phyloP scores from a whole-genome alignment of 2,329 filamentous ascomycete genomes.

The Davidsoniella neocaledoniae region DNA sequence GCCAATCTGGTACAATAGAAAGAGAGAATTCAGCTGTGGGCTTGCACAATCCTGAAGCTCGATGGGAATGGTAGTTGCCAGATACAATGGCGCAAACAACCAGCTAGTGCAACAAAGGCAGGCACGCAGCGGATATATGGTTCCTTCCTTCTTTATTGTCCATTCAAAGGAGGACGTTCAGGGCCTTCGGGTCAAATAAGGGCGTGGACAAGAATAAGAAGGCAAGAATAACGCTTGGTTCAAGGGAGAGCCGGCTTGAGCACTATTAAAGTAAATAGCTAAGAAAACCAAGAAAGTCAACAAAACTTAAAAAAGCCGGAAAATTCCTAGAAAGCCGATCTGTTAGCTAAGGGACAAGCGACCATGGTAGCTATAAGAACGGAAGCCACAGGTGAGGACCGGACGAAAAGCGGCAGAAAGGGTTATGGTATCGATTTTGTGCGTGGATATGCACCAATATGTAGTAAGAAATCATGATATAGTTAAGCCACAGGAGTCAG shows the following conservation, averaged over 20 bases:
- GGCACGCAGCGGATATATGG: conserved; percentile 5
- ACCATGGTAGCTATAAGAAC: too few species aligned
- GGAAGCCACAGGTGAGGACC: too few species aligned
- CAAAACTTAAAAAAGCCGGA: background rate
- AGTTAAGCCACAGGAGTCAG: background rate
- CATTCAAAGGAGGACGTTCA: background rate
- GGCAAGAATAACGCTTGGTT: background rate
- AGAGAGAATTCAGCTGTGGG: background rate
- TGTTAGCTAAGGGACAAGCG: too few species aligned
- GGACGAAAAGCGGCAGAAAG: too few species aligned
- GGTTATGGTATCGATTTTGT: background rate
- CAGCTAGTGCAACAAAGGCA: background rate
- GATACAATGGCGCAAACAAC: background rate
- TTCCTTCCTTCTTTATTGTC: background rate
- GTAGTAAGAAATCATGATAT: background rate
- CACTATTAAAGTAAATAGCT: too few species aligned
- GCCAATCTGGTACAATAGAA: background rate
- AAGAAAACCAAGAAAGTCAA: background rate
- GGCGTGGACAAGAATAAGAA: background rate
- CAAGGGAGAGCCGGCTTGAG: too few species aligned
- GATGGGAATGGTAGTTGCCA: conserved; percentile 1
- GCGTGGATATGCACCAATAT: background rate
- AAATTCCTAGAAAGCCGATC: too few species aligned
- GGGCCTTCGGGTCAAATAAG: background rate
- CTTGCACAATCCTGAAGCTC: background rate